phyloP scores from a whole-genome alignment of 139 green algal genomes.

The Micractinium sp. region DNA sequence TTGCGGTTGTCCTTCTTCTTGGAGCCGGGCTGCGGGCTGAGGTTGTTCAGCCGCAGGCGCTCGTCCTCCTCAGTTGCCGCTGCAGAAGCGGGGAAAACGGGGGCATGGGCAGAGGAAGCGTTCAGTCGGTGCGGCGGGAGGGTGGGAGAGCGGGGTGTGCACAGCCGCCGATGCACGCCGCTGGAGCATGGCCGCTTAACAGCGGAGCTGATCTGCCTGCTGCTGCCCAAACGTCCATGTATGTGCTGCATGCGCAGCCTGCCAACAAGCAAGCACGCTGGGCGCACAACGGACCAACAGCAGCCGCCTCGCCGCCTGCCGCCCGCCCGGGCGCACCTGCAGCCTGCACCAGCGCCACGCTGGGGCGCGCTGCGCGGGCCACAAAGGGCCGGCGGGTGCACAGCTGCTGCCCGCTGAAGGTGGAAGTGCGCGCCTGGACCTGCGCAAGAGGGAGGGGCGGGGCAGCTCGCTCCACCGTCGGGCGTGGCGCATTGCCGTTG shows the following conservation, averaged over 20 bases:
- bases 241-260: no score
- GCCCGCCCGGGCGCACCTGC: background rate
- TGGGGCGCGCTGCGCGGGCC: constrained; percentile 17
- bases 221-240: background rate
- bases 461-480: background rate
- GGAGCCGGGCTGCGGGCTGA: constrained; percentile 86
- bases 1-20: constrained; percentile 83
- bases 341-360: constrained; percentile 18
- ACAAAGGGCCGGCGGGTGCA: constrained; percentile 5
- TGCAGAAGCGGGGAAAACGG: background rate
- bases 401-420: constrained; percentile 42
- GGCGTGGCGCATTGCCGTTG: constrained; percentile 8
- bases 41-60: constrained; percentile 85
- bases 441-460: background rate
- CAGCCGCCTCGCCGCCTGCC: background rate
- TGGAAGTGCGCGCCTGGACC: constrained; percentile 14
- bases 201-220: background rate
- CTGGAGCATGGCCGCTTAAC: no score
- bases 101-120: no score
- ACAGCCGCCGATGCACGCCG: background rate
- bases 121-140: no score
- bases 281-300: background rate
- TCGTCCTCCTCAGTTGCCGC: constrained; percentile 30
- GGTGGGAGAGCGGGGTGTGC: no score
- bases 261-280: background rate